Conservation (phyloP, 2,329 filamentous ascomycete species). For the Fusarium sp. region DNA sequence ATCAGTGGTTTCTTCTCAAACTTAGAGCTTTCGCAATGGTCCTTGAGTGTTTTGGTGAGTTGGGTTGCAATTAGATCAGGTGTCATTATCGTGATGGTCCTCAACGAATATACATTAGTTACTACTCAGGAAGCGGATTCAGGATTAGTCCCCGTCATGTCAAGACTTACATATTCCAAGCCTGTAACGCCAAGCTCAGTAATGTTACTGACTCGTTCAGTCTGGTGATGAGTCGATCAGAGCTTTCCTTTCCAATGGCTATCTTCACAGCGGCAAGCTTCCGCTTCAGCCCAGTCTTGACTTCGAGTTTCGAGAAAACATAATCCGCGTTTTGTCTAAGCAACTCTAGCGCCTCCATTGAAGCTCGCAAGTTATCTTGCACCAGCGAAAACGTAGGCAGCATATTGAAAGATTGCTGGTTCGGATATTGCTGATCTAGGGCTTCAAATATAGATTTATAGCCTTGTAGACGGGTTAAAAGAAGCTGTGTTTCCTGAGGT, state of each 20-base stretch:
- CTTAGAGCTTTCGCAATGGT: neutral
- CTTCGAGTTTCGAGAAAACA: conserved; percentile 16
- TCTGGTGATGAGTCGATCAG: conserved; percentile 26
- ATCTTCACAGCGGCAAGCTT: conserved; percentile 35
- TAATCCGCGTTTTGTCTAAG: conserved; percentile 29
- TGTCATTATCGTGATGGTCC: conserved; percentile 28
- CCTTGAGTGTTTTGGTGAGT: conserved; percentile 11
- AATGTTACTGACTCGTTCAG: conserved; percentile 23
- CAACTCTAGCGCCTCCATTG: conserved; percentile 11
- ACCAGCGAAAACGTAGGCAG: neutral
- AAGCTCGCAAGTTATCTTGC: conserved; percentile 3
- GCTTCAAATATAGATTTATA: conserved; percentile 23
- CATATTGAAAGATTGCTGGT: neutral
- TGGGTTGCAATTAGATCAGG: conserved; percentile 20
- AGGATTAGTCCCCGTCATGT: neutral
- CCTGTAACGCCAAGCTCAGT: conserved; percentile 24
- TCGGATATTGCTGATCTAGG: conserved; percentile 24
- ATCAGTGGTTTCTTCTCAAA: rapidly evolving
- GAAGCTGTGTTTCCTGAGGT: conserved; percentile 29
- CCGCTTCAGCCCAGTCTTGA: conserved; percentile 18
- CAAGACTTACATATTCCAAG: conserved; percentile 34
- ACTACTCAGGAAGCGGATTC: no score
- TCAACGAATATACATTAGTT: neutral
- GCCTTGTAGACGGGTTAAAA: conserved; percentile 32
- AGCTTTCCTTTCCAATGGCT: conserved; percentile 27